Conservation (phyloP, 2,329 filamentous ascomycete species). For the Colletotrichum nymphaeae region DNA sequence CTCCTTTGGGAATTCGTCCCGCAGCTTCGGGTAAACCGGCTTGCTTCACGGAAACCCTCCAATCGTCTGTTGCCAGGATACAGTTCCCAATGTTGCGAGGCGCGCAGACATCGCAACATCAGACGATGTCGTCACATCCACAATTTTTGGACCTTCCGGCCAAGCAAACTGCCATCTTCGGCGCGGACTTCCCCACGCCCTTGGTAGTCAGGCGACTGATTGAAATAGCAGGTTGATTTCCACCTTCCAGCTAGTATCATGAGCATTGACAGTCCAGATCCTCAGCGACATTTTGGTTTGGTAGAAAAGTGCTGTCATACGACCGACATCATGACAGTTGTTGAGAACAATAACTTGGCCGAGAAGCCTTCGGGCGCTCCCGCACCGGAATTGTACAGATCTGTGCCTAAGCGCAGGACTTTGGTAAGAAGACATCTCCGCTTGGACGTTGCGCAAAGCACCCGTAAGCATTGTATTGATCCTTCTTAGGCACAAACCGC, state of each 20-base stretch:
- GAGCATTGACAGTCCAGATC: not conserved
- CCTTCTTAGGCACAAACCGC: not conserved
- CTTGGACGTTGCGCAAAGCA: not conserved
- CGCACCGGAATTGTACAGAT: not conserved
- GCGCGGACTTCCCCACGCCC: constrained; percentile 18
- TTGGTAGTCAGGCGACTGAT: not conserved
- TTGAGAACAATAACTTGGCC: not conserved
- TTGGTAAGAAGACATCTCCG: not conserved
- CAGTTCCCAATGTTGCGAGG: not conserved
- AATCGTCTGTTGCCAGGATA: not conserved
- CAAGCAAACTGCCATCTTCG: not conserved
- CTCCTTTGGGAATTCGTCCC: not conserved
- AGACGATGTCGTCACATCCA: constrained; percentile 7
- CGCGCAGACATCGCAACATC: not conserved
- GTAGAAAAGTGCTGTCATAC: not conserved
- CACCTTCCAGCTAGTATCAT: too few species aligned
- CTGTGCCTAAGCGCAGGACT: not conserved
- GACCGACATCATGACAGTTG: not conserved
- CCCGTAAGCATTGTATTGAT: not conserved
- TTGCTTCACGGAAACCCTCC: not conserved
- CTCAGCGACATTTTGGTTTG: not conserved
- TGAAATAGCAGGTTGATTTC: not conserved
- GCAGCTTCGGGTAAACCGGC: not conserved
- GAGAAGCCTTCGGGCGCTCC: constrained; percentile 3
- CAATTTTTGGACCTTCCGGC: not conserved